Conservation (phyloP, 495 filamentous ascomycete species). For the Pyrenula aspistea region DNA sequence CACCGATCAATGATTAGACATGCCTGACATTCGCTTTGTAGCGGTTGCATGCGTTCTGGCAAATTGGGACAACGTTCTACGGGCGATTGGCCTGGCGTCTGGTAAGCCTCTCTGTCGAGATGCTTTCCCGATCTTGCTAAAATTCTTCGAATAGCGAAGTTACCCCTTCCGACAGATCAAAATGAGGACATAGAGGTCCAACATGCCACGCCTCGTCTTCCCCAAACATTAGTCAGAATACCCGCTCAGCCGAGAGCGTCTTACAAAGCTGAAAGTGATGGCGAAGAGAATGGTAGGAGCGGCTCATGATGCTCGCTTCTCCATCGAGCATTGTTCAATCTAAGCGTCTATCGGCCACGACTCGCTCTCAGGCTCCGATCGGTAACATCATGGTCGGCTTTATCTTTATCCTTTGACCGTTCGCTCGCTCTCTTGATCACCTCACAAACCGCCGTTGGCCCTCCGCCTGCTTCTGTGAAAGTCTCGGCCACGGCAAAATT, state of each 20-base stretch:
- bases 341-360: too few species aligned
- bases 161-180: neutral
- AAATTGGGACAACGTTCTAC: constrained; percentile 93
- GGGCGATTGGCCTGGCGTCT: constrained; percentile 90
- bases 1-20: constrained; percentile 3
- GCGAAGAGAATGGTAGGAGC: neutral
- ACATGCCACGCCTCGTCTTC: constrained; percentile 41
- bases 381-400: too few species aligned
- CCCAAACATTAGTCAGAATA: constrained; percentile 72
- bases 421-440: too few species aligned
- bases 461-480: too few species aligned
- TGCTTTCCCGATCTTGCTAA: neutral
- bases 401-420: too few species aligned
- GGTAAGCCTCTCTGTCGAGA: constrained; percentile 42
- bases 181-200: constrained; percentile 17
- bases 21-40: constrained; percentile 21
- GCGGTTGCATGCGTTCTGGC: constrained; percentile 84
- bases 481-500: too few species aligned
- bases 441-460: too few species aligned
- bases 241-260: constrained; percentile 40
- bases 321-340: too few species aligned
- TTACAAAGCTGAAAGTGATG: neutral
- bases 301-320: too few species aligned
- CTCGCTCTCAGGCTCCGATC: too few species aligned
- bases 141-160: neutral